Conservation (phyloP, 768 basidiomycete genomes). For the Rhizopogon vinicolor region DNA sequence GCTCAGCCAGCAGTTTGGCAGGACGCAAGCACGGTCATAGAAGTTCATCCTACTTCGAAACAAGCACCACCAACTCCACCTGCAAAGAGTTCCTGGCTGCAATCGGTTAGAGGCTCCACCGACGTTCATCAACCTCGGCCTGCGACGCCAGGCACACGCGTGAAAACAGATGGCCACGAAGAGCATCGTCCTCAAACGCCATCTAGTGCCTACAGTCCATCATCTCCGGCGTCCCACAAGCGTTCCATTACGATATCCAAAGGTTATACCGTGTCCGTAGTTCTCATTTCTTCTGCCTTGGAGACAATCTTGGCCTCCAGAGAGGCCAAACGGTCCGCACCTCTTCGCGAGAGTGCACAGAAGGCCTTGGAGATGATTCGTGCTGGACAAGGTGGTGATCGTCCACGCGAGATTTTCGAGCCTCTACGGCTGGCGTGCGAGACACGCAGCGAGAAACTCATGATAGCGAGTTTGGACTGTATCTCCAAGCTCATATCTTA, state of each 20-base stretch:
- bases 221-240: conserved; percentile 33
- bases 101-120: conserved; percentile 1
- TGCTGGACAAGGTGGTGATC: conserved; percentile 67
- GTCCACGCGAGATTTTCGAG: conserved; percentile 87
- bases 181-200: conserved; percentile 17
- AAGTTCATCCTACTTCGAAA: not conserved
- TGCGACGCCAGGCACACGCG: conserved; percentile 3
- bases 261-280: conserved; percentile 72
- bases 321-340: conserved; percentile 78
- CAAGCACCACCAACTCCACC: conserved; percentile 7
- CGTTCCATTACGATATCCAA: conserved; percentile 60
- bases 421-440: conserved; percentile 97
- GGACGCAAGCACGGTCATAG: not conserved
- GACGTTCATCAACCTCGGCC: not conserved
- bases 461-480: conserved; percentile 96
- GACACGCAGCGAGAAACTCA: conserved; percentile 87
- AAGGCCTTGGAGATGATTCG: conserved; percentile 80
- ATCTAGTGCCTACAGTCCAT: conserved; percentile 3
- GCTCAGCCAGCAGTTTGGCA: not conserved
- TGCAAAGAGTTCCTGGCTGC: not conserved
- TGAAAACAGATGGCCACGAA: conserved; percentile 11
- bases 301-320: conserved; percentile 84
- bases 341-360: conserved; percentile 81
- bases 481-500: conserved; percentile 97
- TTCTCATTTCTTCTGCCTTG: conserved; percentile 79